A percentile compares a stretch with the other conserved stretches of the same genome.
These are phyloP conservation scores for Fusarium nisikadoi DNA, from an alignment of 2,329 filamentous ascomycete genomes.

Conservation along the genomic window DNA sequence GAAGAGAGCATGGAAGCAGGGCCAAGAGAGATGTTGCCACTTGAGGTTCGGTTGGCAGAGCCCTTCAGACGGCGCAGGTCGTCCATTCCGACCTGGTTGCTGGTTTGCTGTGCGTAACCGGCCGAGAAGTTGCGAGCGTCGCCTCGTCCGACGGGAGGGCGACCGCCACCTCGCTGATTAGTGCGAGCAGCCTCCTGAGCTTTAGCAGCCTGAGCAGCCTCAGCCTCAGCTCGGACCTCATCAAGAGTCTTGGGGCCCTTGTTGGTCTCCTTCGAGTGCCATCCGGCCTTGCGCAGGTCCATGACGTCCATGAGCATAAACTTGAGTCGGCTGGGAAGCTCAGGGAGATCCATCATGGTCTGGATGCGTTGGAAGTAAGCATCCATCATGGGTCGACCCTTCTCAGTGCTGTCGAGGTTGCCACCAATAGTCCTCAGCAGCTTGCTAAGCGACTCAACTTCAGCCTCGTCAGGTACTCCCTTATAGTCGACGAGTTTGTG, in stretches of 20 bases:
- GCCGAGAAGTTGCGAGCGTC: slow-evolving; percentile 87
- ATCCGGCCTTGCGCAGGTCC: slow-evolving; percentile 81
- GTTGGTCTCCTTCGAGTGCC: slow-evolving; percentile 87
- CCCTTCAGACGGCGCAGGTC: slow-evolving; percentile 87
- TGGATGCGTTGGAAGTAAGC: slow-evolving; percentile 93
- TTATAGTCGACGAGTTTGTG: slow-evolving; percentile 97
- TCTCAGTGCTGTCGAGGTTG: slow-evolving; percentile 85
- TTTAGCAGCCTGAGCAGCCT: slow-evolving; percentile 82
- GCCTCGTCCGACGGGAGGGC: slow-evolving; percentile 80
- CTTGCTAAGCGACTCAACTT: slow-evolving; percentile 95
- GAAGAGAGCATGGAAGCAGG: slow-evolving; percentile 88
- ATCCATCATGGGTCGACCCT: slow-evolving; percentile 88
- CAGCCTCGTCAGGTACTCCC: slow-evolving; percentile 91
- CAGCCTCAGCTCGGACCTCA: slow-evolving; percentile 85
- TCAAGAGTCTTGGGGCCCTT: slow-evolving; percentile 98
- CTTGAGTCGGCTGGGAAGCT: slow-evolving; percentile 85
- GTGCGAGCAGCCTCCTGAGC: slow-evolving; percentile 75
- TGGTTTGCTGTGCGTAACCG: slow-evolving; percentile 74
- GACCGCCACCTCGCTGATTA: slow-evolving; percentile 75
- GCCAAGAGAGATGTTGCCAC: slow-evolving; percentile 75
- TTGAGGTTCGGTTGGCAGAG: slow-evolving; percentile 66
- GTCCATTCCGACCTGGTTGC: slow-evolving; percentile 90
- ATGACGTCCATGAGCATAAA: slow-evolving; percentile 98
- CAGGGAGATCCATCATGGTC: slow-evolving; percentile 80
- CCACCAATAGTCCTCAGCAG: slow-evolving; percentile 90